phyloP scores from a whole-genome alignment of 2,329 filamentous ascomycete genomes.

The Lizonia empirigonia region DNA sequence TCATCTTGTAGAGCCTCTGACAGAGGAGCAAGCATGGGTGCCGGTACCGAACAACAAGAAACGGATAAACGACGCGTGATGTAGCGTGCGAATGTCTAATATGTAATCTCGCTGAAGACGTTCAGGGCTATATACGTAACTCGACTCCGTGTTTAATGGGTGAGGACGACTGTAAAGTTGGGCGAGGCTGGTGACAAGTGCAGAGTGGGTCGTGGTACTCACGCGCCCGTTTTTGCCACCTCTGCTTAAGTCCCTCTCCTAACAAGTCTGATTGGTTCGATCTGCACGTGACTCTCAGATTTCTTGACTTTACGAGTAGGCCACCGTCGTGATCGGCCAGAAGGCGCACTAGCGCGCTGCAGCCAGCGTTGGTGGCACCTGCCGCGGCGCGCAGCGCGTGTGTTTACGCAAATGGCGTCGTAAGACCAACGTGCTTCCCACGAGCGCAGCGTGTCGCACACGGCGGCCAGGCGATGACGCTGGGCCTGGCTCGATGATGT shows the following conservation, averaged over 20 bases:
- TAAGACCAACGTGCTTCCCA: conserved; percentile 10
- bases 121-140: background rate
- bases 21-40: background rate
- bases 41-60: background rate
- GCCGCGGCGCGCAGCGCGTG: conserved; percentile 3
- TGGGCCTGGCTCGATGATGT: conserved; percentile 13
- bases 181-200: conserved; percentile 11
- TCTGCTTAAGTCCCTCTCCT: no score
- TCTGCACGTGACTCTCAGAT: no score
- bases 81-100: no score
- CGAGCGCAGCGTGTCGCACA: conserved; percentile 13
- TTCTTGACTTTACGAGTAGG: no score
- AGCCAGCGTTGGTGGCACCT: conserved; percentile 8
- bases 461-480: conserved; percentile 8
- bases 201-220: no score
- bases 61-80: no score
- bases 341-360: conserved; percentile 9
- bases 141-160: background rate
- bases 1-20: no score
- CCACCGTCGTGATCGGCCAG: no score
- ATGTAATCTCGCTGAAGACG: background rate
- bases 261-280: no score
- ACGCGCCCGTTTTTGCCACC: no score
- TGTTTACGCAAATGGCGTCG: conserved; percentile 3
- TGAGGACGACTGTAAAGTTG: conserved; percentile 6